Percentiles rank a stretch among this genome's conserved stretches.
phyloP scores from a whole-genome alignment of 2,329 filamentous ascomycete species.

The Diplodia seriata region DNA sequence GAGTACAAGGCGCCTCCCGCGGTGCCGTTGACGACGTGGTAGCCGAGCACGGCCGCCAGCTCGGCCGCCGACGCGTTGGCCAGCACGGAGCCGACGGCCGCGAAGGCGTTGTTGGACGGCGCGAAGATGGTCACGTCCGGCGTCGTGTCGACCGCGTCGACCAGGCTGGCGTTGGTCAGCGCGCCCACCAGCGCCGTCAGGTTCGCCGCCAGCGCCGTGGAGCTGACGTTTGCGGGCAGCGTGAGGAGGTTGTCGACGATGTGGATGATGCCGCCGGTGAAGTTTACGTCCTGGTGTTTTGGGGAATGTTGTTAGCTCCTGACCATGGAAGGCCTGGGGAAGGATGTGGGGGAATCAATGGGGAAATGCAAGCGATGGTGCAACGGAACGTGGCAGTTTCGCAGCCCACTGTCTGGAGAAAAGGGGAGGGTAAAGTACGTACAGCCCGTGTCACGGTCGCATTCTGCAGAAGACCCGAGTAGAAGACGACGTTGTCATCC shows the following conservation, averaged over 20 bases:
- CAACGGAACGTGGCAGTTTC: too few species aligned
- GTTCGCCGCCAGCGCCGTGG: conserved; percentile 45
- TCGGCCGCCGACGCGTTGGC: conserved; percentile 56
- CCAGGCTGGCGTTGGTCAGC: conserved; percentile 49
- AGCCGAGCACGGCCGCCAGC: conserved; percentile 63
- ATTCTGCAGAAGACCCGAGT: conserved; percentile 60
- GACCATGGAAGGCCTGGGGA: too few species aligned
- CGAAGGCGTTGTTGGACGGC: conserved; percentile 67
- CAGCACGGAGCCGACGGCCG: conserved; percentile 61
- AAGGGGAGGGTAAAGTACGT: conserved; percentile 37
- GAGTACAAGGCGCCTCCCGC: conserved; percentile 63
- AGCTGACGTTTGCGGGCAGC: conserved; percentile 44
- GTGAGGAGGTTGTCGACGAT: conserved; percentile 55
- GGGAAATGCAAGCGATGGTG: too few species aligned
- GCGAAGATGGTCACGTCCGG: conserved; percentile 69
- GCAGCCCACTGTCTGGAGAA: neutral
- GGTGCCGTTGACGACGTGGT: conserved; percentile 67
- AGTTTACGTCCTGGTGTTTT: conserved; percentile 49
- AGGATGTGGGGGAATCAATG: too few species aligned
- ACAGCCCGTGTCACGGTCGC: conserved; percentile 59
- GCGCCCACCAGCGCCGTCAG: conserved; percentile 53
- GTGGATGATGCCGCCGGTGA: conserved; percentile 56
- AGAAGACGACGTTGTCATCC: conserved; percentile 57
- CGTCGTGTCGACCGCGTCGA: conserved; percentile 50
- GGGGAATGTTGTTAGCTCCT: neutral